These are phyloP conservation scores for Leucogyrophana mollusca DNA, from an alignment of 768 basidiomycete genomes.

Conservation along the genomic window DNA sequence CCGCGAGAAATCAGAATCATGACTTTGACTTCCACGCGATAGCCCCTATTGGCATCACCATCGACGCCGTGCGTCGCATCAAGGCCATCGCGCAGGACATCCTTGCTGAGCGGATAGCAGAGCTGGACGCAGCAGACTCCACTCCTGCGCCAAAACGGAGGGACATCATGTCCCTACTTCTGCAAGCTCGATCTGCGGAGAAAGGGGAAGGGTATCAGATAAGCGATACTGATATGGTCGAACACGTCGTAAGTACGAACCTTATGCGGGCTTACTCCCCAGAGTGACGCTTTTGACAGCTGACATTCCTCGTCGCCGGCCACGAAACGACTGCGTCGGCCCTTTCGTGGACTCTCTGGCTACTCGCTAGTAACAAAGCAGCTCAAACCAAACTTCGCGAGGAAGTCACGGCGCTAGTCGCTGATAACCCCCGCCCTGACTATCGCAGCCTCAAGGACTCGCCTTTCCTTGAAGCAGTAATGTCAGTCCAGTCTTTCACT, in stretches of 20 bases:
- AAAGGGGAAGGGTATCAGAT: constrained; percentile 36
- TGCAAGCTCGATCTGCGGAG: constrained; percentile 41
- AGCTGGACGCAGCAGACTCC: constrained; percentile 28
- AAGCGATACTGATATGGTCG: constrained; percentile 49
- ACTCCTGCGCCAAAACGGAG: constrained; percentile 41
- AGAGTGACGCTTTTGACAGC: constrained; percentile 24
- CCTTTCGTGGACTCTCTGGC: constrained; percentile 41
- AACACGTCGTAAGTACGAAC: constrained; percentile 44
- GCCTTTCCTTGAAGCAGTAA: constrained; percentile 11
- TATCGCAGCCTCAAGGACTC: constrained; percentile 14
- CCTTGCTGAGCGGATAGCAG: constrained; percentile 39
- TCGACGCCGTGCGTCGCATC: constrained; percentile 43
- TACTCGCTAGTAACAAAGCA: constrained; percentile 49
- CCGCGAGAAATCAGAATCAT: too few species aligned
- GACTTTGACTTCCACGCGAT: constrained; percentile 19
- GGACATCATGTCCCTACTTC: constrained; percentile 54
- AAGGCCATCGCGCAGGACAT: constrained; percentile 38
- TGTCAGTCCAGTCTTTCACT: constrained; percentile 6
- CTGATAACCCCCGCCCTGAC: constrained; percentile 7
- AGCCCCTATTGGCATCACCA: constrained; percentile 23
- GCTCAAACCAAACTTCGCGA: constrained; percentile 51
- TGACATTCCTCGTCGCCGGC: constrained; percentile 50
- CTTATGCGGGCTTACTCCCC: too few species aligned
- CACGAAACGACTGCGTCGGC: constrained; percentile 22
- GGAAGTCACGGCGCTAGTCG: constrained; percentile 44